Evolutionary conservation across 169 alveolate genomes (phyloP), one percentile per base, ranked within the genome.

Genomic region (Plasmodium vinckei): DNA sequence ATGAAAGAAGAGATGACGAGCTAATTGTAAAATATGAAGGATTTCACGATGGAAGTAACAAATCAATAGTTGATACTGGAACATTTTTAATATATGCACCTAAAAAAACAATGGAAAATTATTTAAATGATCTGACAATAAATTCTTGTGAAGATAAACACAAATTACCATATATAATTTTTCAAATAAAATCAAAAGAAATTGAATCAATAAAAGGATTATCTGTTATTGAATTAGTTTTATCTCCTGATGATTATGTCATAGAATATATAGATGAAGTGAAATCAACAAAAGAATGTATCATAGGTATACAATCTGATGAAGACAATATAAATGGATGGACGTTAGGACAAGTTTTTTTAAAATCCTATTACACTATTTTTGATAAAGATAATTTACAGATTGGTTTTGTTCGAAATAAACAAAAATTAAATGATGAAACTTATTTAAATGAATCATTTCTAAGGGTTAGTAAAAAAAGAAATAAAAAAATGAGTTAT

Each of bases 161-260:
- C 13, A 84, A 84, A 17, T 60, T 84, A 25, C 91, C 91, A 33
- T 33, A 84, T 23, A 56, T 84, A 56, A 71, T 84, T 39, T 84
- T 84, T 68, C 90, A 82, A 56, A 53, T 82, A 56, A 82, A 42
- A 54, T 64, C 86, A 5, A 68, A 68, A 21, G 84, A 70, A 67
- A 51, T 68, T n/a, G 63, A 68, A 51, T 46, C 49, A 47, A 21
- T 82, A 53, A 17, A 82, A 17, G 72, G 86, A 17, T 17, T 53
- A 39, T 92, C 91, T 56, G 56, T 60, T 46, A 87, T 93, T 25
- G 75, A 88, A 77, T 69, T 93, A 67, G 92, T 92, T 59, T 75
- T 93, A 13, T 75, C 90, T 6, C 96, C 96, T 12, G 72, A 93
- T 53, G 96, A 93, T 75, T 93, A 93, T 87, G 93, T 92, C n/a